These are phyloP conservation scores for Luvunga scandens DNA, from an alignment of 345 rosid species.

Conservation along the genomic window DNA sequence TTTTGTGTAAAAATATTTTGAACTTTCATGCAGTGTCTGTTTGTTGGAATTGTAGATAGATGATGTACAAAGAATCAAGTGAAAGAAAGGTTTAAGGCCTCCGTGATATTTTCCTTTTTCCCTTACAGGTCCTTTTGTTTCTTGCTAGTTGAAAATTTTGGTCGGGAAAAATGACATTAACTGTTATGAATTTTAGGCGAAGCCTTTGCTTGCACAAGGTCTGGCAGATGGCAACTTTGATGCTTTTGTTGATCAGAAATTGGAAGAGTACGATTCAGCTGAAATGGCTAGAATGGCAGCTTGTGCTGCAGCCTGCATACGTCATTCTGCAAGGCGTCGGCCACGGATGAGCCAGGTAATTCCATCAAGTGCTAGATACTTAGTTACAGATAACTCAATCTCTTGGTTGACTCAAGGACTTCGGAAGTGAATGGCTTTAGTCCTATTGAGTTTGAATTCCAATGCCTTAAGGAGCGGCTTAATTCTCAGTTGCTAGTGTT, in stretches of 20 bases:
- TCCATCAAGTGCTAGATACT: conserved; percentile 10
- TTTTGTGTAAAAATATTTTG: not conserved
- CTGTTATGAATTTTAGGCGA: conserved; percentile 50
- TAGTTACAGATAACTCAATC: not conserved
- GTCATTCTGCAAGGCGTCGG: conserved; percentile 67
- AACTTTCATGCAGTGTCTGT: not conserved
- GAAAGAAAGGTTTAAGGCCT: not conserved
- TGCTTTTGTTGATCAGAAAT: conserved; percentile 52
- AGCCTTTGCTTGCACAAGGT: conserved; percentile 61
- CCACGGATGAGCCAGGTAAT: conserved; percentile 90
- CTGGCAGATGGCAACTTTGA: conserved; percentile 48
- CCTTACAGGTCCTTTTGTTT: not conserved
- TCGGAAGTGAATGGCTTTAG: not conserved
- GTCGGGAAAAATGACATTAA: conserved; percentile 9
- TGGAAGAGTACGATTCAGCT: conserved; percentile 40
- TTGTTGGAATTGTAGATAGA: not conserved
- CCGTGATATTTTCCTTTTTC: not conserved
- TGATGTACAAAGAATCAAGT: not conserved
- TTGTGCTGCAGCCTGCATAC: conserved; percentile 81
- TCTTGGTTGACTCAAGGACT: not conserved
- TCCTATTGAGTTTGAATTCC: not conserved
- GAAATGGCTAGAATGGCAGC: conserved; percentile 74
- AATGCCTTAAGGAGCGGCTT: not conserved
- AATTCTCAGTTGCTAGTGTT: not conserved
- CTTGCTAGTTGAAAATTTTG: not conserved